A percentile compares a stretch with the other conserved stretches of the same genome.
These are phyloP conservation scores for Bertia moriformis DNA, from an alignment of 2,329 filamentous ascomycete genomes.

Conservation along the genomic window DNA sequence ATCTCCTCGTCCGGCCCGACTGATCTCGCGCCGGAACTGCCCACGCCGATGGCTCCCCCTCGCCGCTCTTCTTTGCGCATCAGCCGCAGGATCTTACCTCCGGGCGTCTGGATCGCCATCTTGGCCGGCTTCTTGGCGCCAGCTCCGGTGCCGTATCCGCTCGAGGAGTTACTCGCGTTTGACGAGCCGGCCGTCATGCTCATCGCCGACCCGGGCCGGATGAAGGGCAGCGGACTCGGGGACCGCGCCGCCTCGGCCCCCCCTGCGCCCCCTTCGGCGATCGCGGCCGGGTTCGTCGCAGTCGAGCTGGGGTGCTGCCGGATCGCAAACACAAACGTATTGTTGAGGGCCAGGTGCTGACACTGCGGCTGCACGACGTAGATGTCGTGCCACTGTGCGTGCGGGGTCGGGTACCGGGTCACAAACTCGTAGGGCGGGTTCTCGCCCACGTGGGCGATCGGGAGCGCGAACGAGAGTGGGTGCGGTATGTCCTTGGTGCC, in stretches of 20 bases:
- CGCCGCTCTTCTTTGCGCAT: constrained; percentile 62
- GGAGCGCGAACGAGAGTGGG: constrained; percentile 75
- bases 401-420: constrained; percentile 82
- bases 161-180: constrained; percentile 30
- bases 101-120: constrained; percentile 82
- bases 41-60: constrained; percentile 29
- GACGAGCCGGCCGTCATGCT: constrained; percentile 31
- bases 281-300: constrained; percentile 21
- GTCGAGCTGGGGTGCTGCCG: constrained; percentile 72
- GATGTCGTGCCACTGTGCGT: constrained; percentile 92
- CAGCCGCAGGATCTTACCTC: constrained; percentile 81
- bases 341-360: constrained; percentile 73
- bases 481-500: constrained; percentile 93
- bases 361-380: constrained; percentile 96
- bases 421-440: constrained; percentile 93
- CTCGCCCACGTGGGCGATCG: constrained; percentile 75
- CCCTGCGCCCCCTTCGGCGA: constrained; percentile 12
- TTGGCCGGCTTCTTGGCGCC: constrained; percentile 76
- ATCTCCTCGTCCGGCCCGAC: constrained; percentile 33
- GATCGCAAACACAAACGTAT: constrained; percentile 93
- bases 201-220: constrained; percentile 46
- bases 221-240: constrained; percentile 45
- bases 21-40: constrained; percentile 12
- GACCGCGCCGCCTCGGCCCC: too few relatives aligned
- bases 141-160: constrained; percentile 25